phyloP scores from a whole-genome alignment of 2,329 filamentous ascomycete genomes.

The Pseudopyricularia javanii region DNA sequence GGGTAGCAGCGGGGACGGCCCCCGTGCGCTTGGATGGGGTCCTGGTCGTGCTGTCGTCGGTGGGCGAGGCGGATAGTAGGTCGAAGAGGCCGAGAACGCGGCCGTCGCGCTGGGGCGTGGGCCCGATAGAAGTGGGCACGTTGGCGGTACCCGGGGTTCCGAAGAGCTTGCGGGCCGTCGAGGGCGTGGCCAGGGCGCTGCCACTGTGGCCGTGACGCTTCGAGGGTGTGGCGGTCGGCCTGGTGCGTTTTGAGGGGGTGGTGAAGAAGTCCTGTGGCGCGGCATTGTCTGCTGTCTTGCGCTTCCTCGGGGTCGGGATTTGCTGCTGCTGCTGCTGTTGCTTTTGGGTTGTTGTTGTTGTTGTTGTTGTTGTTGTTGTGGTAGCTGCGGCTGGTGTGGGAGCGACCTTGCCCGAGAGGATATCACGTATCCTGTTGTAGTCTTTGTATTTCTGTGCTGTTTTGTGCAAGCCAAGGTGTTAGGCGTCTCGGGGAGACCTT shows the following conservation, averaged over 20 bases:
- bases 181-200: conserved; percentile 37
- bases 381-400: conserved; percentile 13
- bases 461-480: background rate
- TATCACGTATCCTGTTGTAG: conserved; percentile 54
- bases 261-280: conserved; percentile 23
- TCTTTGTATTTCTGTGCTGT: conserved; percentile 64
- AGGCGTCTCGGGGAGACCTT: background rate
- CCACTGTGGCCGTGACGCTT: conserved; percentile 12
- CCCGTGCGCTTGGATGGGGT: conserved; percentile 31
- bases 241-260: conserved; percentile 30
- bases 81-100: conserved; percentile 70
- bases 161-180: conserved; percentile 44
- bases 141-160: conserved; percentile 27
- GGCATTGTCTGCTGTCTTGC: conserved; percentile 18
- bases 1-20: conserved; percentile 18
- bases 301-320: conserved; percentile 23
- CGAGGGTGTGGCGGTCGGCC: conserved; percentile 8
- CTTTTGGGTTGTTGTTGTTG: background rate
- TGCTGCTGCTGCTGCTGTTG: conserved; percentile 17
- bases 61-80: conserved; percentile 31
- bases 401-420: conserved; percentile 39
- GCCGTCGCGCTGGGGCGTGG: conserved; percentile 70
- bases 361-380: background rate
- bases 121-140: conserved; percentile 53
- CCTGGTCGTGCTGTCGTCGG: conserved; percentile 8